Percentiles rank a stretch among this genome's conserved stretches.
Conservation (phyloP, 306 rosid genomes). For the Nissolia schottii region DNA sequence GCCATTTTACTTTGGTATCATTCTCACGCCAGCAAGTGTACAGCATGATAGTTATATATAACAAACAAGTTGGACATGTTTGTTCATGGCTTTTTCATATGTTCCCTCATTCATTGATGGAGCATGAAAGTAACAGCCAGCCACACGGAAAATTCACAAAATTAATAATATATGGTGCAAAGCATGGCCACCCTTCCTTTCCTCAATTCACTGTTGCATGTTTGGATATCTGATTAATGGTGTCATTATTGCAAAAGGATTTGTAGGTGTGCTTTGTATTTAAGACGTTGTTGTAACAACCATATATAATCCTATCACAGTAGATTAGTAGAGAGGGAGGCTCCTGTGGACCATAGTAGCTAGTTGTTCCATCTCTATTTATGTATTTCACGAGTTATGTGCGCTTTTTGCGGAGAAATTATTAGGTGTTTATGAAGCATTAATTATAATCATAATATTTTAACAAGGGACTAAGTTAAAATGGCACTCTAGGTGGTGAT, state of each 20-base stretch:
- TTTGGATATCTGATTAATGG: constrained; percentile 11
- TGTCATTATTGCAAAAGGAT: neutral
- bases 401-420: neutral
- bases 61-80: constrained; percentile 2
- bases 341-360: constrained; percentile 28
- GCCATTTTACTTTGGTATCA: neutral
- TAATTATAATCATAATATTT: too few relatives aligned
- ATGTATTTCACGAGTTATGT: neutral
- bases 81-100: constrained; percentile 8
- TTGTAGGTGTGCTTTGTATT: constrained; percentile 14
- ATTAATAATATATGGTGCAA: neutral
- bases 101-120: neutral
- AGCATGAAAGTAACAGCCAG: neutral
- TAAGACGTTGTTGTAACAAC: constrained; percentile 28
- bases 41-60: neutral
- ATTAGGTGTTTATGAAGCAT: too few relatives aligned
- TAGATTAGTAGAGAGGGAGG: constrained; percentile 17
- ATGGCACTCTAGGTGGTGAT: too few relatives aligned
- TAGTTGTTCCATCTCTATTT: neutral
- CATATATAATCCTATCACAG: neutral
- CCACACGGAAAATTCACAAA: neutral
- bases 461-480: too few relatives aligned
- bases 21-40: neutral
- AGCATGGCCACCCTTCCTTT: neutral
- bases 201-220: neutral